Conservation (phyloP, 352 stramenopile genomes). For the Hyaloperonospora arabidopsidis region DNA sequence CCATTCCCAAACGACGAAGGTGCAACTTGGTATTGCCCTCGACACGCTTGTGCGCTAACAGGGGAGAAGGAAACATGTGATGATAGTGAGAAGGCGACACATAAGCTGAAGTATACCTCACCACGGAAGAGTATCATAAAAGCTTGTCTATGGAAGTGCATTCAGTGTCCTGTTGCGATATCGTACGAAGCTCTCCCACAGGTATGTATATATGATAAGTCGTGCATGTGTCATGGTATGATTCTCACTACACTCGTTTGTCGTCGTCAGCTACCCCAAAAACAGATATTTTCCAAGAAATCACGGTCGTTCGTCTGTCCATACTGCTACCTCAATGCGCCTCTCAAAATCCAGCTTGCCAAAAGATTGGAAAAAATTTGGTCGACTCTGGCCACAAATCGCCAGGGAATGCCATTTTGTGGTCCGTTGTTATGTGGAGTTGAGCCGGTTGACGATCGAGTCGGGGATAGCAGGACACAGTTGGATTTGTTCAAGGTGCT, state of each 20-base stretch:
- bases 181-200: slow-evolving; percentile 48
- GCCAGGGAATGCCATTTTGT: slow-evolving; percentile 75
- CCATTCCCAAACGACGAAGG: slow-evolving; percentile 76
- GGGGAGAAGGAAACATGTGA: slow-evolving; percentile 46
- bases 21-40: slow-evolving; percentile 73
- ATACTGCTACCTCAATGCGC: slow-evolving; percentile 50
- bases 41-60: slow-evolving; percentile 64
- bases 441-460: slow-evolving; percentile 25
- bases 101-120: slow-evolving; percentile 39
- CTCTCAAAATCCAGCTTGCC: slow-evolving; percentile 59
- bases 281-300: slow-evolving; percentile 60
- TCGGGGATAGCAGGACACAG: slow-evolving; percentile 14
- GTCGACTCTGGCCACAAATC: slow-evolving; percentile 81
- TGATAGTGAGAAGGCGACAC: slow-evolving; percentile 28
- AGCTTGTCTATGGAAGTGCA: slow-evolving; percentile 79
- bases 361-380: slow-evolving; percentile 78
- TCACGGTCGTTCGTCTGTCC: slow-evolving; percentile 60
- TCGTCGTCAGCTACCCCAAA: slow-evolving; percentile 41
- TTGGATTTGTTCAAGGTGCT: slow-evolving; percentile 72
- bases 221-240: neutral
- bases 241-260: slow-evolving; percentile 7
- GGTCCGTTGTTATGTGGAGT: slow-evolving; percentile 63
- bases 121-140: slow-evolving; percentile 43
- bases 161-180: slow-evolving; percentile 60
- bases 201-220: slow-evolving; percentile 22